These are phyloP conservation scores for Hemerocallis citrina DNA, from an alignment of 106 monocot genomes.

Conservation along the genomic window DNA sequence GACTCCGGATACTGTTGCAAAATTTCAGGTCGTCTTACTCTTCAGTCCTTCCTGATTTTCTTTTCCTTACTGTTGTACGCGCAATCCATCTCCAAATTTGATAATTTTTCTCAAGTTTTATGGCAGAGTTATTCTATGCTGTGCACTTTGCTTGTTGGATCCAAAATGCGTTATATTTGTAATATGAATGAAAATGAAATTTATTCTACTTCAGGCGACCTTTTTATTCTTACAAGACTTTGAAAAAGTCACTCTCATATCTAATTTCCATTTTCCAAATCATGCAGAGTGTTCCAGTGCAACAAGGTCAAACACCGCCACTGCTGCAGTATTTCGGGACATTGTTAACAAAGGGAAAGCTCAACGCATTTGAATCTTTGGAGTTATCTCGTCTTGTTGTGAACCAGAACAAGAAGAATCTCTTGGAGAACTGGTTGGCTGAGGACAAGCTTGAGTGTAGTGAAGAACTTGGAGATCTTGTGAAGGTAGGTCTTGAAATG, in stretches of 20 bases:
- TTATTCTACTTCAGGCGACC: background rate
- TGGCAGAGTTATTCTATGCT: background rate
- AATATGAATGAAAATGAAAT: background rate
- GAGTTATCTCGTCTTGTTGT: conserved; percentile 95
- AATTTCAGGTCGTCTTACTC: conserved; percentile 65
- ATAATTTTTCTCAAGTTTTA: too few relatives aligned
- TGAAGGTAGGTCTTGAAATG: conserved; percentile 41
- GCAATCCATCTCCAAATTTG: too few relatives aligned
- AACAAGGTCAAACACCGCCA: conserved; percentile 90
- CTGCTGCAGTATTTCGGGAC: conserved; percentile 94
- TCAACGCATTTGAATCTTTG: conserved; percentile 90
- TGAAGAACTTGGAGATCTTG: conserved; percentile 98
- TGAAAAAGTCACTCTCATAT: background rate
- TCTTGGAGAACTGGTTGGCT: conserved; percentile 95
- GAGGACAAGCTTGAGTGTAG: conserved; percentile 99
- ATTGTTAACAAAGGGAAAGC: conserved; percentile 80
- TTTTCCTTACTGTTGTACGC: background rate
- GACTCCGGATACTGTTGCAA: conserved; percentile 88
- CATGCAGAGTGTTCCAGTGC: conserved; percentile 89
- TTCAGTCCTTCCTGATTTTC: background rate
- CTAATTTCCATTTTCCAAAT: background rate
- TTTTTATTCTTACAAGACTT: background rate
- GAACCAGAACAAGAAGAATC: conserved; percentile 93
- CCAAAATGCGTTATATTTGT: background rate
- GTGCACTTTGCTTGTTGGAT: background rate